These are phyloP conservation scores for Kokia cookei DNA, from an alignment of 441 rosid genomes.

Conservation along the genomic window DNA sequence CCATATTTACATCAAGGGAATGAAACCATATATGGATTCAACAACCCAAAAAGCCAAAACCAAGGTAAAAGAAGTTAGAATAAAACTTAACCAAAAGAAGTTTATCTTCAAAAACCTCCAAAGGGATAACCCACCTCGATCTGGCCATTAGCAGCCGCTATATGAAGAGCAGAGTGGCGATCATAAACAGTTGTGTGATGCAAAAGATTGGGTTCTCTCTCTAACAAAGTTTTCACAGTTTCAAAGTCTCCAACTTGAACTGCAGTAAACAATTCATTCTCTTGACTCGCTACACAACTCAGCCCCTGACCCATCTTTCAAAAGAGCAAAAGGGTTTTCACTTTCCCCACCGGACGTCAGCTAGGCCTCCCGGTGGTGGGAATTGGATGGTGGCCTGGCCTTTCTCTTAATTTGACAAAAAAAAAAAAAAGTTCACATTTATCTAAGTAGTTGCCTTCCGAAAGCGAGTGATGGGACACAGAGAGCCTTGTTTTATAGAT, in stretches of 20 bases:
- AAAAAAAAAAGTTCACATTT: conserved; percentile 3
- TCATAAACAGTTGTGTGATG: conserved; percentile 54
- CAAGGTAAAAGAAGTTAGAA: not conserved
- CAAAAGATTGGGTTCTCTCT: conserved; percentile 47
- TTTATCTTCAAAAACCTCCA: not conserved
- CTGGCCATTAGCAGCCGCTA: conserved; percentile 96
- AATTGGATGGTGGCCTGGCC: conserved; percentile 4
- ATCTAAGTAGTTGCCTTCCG: not conserved
- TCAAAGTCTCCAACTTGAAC: conserved; percentile 67
- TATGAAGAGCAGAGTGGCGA: conserved; percentile 78
- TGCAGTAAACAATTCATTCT: conserved; percentile 59
- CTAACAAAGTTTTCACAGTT: conserved; percentile 36
- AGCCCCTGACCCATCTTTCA: conserved; percentile 78
- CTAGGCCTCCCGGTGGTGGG: conserved; percentile 31
- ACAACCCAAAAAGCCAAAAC: not conserved
- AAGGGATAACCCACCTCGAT: conserved; percentile 53
- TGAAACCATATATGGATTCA: not conserved
- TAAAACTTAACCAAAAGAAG: not conserved
- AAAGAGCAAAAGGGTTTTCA: not conserved
- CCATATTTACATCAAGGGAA: not conserved
- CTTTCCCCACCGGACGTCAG: conserved; percentile 40
- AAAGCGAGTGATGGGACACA: not conserved
- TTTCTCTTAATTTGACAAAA: not conserved
- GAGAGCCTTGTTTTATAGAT: not conserved
- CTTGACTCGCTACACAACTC: conserved; percentile 65